Percentiles rank a stretch among this genome's conserved stretches.
These are phyloP conservation scores for Mortierella sp. DNA, from an alignment of 371 early-diverging fungal species.

Conservation along the genomic window DNA sequence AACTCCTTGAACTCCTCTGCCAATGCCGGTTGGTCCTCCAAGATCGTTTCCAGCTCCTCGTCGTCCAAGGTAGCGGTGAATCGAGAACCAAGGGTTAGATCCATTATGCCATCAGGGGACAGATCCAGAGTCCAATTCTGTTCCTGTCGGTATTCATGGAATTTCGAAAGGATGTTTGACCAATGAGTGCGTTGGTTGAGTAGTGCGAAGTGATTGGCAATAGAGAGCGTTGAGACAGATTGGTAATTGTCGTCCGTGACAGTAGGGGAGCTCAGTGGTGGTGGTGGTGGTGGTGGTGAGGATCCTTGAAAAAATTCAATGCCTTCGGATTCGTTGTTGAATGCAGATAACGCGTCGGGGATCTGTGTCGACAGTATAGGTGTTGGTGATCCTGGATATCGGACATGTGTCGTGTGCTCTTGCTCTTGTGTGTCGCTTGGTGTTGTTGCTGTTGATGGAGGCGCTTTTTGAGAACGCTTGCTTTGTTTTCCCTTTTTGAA, in stretches of 20 bases:
- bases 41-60: not conserved
- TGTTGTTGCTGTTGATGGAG: not conserved
- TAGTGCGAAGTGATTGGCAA: not conserved
- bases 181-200: not conserved
- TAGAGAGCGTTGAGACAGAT: not conserved
- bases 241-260: not conserved
- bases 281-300: not conserved
- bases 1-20: not conserved
- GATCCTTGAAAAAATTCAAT: not conserved
- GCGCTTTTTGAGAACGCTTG: not conserved
- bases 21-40: not conserved
- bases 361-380: not conserved
- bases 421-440: not conserved
- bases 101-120: not conserved
- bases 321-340: not conserved
- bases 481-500: not conserved
- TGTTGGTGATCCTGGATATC: not conserved
- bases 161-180: not conserved
- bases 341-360: not conserved
- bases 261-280: not conserved
- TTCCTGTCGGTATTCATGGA: not conserved
- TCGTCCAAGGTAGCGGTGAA: not conserved
- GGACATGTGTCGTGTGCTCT: not conserved
- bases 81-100: not conserved
- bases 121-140: slow-evolving; percentile 3